Percentiles rank a stretch among this genome's conserved stretches.
These are phyloP conservation scores for Pelargonium australe DNA, from an alignment of 441 rosid genomes.

Conservation along the genomic window DNA sequence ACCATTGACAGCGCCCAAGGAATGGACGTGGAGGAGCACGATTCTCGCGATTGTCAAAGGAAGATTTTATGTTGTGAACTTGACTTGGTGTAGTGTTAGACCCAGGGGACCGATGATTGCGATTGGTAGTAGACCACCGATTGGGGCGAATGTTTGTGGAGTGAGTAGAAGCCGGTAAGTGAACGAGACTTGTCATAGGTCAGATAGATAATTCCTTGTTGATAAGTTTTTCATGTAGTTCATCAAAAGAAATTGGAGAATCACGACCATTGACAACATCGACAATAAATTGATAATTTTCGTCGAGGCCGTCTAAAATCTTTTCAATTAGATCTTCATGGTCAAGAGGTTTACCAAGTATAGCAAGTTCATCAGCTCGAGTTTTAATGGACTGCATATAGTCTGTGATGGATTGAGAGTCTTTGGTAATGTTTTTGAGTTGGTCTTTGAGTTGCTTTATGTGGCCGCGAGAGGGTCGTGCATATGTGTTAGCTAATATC, in stretches of 20 bases:
- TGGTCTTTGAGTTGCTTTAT: neutral
- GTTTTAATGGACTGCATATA: neutral
- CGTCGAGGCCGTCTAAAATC: neutral
- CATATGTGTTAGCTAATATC: constrained; percentile 1
- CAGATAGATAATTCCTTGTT: no score
- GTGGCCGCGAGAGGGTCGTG: neutral
- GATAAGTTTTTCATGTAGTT: neutral
- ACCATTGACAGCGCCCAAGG: no score
- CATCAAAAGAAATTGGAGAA: neutral
- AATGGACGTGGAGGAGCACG: no score
- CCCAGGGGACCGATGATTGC: no score
- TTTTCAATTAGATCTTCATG: neutral
- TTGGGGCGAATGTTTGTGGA: no score
- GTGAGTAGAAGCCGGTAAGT: no score
- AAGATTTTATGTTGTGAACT: no score
- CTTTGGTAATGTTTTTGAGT: neutral
- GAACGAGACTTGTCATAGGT: no score
- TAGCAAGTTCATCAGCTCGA: neutral
- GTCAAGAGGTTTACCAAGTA: neutral
- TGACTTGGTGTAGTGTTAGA: no score
- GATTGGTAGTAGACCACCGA: no score
- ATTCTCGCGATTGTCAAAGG: no score
- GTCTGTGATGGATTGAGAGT: neutral
- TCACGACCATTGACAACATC: neutral
- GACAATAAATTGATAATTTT: neutral